Percentiles rank a stretch among this genome's conserved stretches.
phyloP scores from a whole-genome alignment of 148 eudicot genomes.

The Talinum fruticosum region DNA sequence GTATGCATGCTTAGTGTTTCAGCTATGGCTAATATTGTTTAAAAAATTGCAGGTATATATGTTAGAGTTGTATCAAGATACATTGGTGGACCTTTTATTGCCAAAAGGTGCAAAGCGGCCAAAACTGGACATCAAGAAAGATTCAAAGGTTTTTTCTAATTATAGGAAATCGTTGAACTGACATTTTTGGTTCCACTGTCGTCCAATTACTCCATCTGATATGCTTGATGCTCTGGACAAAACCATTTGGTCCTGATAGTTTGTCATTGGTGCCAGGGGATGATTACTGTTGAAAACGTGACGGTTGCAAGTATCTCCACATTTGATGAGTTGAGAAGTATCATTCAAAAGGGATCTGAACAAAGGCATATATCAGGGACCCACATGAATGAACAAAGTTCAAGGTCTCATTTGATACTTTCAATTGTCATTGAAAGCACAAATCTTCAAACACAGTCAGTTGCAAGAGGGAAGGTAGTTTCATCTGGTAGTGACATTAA shows the following conservation, averaged over 20 bases:
- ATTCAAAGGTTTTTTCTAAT: conserved; percentile 65
- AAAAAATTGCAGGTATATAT: conserved; percentile 62
- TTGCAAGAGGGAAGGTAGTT: conserved; percentile 91
- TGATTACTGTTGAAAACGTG: conserved; percentile 91
- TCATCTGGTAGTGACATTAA: neutral
- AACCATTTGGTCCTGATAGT: conserved; percentile 1
- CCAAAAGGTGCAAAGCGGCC: conserved; percentile 70
- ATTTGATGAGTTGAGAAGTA: conserved; percentile 55
- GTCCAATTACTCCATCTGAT: neutral
- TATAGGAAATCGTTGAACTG: neutral
- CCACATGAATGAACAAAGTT: conserved; percentile 93
- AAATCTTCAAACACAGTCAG: conserved; percentile 88
- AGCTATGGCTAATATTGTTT: neutral
- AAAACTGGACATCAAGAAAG: conserved; percentile 88
- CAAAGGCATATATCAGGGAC: conserved; percentile 92
- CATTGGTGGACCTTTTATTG: conserved; percentile 78
- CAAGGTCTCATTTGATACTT: conserved; percentile 89
- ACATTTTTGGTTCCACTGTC: neutral
- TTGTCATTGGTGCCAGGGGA: conserved; percentile 49
- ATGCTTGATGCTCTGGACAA: neutral
- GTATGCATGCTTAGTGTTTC: neutral
- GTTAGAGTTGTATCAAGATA: conserved; percentile 96
- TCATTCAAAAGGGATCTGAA: conserved; percentile 86
- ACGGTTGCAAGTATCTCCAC: conserved; percentile 59
- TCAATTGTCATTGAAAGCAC: conserved; percentile 91